These are phyloP conservation scores for Mrakia frigida DNA, from an alignment of 768 basidiomycete genomes.

Conservation along the genomic window DNA sequence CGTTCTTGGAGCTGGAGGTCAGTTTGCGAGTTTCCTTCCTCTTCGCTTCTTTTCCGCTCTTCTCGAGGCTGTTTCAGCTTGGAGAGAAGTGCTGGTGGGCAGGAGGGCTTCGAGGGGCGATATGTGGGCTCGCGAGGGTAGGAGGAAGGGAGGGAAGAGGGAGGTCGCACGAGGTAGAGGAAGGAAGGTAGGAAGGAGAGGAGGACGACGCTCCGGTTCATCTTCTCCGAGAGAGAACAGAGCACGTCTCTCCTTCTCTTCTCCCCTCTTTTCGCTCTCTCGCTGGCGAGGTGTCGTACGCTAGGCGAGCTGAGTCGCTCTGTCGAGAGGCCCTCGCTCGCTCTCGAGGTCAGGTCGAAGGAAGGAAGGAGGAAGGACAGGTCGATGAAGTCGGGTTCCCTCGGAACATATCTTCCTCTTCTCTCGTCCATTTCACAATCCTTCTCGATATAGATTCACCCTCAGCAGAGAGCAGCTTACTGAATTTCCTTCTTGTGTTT, in stretches of 20 bases:
- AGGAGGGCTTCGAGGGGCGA: not conserved
- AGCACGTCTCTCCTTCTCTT: too few species aligned
- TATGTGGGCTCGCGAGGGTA: too few species aligned
- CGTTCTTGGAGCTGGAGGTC: slow-evolving; percentile 92
- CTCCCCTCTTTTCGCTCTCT: too few species aligned
- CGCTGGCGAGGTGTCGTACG: too few species aligned
- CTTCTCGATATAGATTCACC: not conserved
- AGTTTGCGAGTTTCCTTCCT: slow-evolving; percentile 35
- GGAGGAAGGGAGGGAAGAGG: not conserved
- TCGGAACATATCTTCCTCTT: not conserved
- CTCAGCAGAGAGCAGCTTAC: not conserved
- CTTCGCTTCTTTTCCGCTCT: not conserved
- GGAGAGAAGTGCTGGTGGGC: not conserved
- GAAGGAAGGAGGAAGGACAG: too few species aligned
- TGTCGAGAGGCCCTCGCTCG: too few species aligned
- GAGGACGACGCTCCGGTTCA: not conserved
- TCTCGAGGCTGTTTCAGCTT: too few species aligned
- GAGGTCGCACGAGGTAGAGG: too few species aligned
- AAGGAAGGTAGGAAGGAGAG: not conserved
- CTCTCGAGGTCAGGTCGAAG: too few species aligned
- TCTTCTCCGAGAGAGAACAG: not conserved
- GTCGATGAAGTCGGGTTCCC: not conserved
- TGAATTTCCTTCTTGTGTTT: not conserved
- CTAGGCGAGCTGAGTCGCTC: too few species aligned
- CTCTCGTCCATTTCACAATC: not conserved